Percentiles rank a stretch among this genome's conserved stretches.
Conservation (phyloP, 805 yeast genomes). For the Ogataea pilisensis region DNA sequence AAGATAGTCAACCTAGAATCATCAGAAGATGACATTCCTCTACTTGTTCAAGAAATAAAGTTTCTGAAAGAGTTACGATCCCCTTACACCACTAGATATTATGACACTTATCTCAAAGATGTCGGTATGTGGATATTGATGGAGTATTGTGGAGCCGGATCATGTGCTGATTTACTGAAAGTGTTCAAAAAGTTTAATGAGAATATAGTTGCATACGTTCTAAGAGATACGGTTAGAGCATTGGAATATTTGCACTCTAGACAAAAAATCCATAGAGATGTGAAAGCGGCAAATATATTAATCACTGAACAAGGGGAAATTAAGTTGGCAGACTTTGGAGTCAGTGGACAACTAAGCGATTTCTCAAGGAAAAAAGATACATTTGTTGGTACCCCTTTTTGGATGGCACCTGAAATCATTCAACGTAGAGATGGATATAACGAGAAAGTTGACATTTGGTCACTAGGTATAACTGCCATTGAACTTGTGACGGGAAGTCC, state of each 20-base stretch:
- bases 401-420: slow-evolving; percentile 99
- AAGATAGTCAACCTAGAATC: slow-evolving; percentile 81
- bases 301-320: slow-evolving; percentile 65
- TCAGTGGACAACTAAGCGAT: slow-evolving; percentile 71
- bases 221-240: slow-evolving; percentile 64
- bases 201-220: slow-evolving; percentile 54
- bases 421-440: slow-evolving; percentile 54
- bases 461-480: slow-evolving; percentile 86
- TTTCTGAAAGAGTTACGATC: slow-evolving; percentile 64
- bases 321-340: slow-evolving; percentile 92
- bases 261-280: slow-evolving; percentile 80
- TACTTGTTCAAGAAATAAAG: slow-evolving; percentile 71
- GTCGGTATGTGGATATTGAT: slow-evolving; percentile 81
- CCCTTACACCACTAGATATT: slow-evolving; percentile 63
- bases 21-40: slow-evolving; percentile 68
- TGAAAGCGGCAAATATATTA: slow-evolving; percentile 84
- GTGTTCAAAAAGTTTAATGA: slow-evolving; percentile 53
- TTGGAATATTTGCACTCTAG: slow-evolving; percentile 72
- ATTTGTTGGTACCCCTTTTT: slow-evolving; percentile 92
- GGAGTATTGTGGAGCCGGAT: slow-evolving; percentile 96
- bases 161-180: slow-evolving; percentile 72
- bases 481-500: slow-evolving; percentile 82
- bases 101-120: slow-evolving; percentile 59
- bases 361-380: slow-evolving; percentile 56
- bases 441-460: slow-evolving; percentile 93